Percentiles rank a stretch among this genome's conserved stretches.
Conservation (phyloP, 495 filamentous ascomycete genomes). For the Hypoxylon fragiforme region DNA sequence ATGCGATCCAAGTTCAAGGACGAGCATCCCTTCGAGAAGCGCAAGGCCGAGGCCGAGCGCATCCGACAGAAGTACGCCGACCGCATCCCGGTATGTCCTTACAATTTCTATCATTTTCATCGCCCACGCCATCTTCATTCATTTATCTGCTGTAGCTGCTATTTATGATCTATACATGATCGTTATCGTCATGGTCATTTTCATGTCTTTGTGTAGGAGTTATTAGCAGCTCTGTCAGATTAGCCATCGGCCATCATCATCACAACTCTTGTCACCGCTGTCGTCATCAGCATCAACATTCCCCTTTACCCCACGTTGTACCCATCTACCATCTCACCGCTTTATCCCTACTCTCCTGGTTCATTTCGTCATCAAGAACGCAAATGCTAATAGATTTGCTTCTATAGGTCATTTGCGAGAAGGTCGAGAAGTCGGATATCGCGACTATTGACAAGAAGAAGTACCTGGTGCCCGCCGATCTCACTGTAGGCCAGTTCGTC, state of each 20-base stretch:
- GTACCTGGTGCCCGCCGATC: constrained; percentile 95
- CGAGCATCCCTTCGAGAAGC: constrained; percentile 99
- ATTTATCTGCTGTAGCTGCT: too few relatives aligned
- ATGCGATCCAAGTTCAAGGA: constrained; percentile 99
- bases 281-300: neutral
- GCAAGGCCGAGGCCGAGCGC: constrained; percentile 97
- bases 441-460: constrained; percentile 99
- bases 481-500: constrained; percentile 99
- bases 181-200: neutral
- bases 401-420: constrained; percentile 94
- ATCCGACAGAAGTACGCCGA: constrained; percentile 99
- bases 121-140: too few relatives aligned
- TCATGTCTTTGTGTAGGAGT: neutral
- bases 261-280: neutral
- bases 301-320: neutral
- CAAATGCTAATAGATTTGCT: constrained; percentile 3
- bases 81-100: constrained; percentile 87
- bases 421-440: constrained; percentile 98
- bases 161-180: too few relatives aligned
- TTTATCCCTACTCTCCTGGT: constrained; percentile 1
- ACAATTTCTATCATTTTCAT: neutral
- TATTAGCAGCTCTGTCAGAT: neutral
- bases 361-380: neutral
- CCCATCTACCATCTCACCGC: constrained; percentile 17
- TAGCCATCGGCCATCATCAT: neutral